Conservation (phyloP, 331 rosid genomes). For the Cydonia oblonga region DNA sequence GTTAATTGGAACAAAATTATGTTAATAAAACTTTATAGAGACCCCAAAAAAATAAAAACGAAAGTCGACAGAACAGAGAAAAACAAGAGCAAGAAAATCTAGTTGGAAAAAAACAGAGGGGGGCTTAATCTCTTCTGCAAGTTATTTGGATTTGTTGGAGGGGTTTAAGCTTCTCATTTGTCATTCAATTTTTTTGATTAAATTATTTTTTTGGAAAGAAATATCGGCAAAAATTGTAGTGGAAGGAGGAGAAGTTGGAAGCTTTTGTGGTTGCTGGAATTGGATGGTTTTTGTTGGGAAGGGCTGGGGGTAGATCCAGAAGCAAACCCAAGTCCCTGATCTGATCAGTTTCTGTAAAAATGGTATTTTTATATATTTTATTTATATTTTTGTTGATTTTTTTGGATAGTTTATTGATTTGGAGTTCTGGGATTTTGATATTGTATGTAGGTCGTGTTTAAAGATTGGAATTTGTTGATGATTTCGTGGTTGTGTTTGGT, state of each 20-base stretch:
- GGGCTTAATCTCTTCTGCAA: constrained; percentile 49
- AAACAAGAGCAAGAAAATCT: not conserved
- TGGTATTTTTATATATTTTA: constrained; percentile 54
- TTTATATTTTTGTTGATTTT: not conserved
- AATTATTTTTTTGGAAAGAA: not conserved
- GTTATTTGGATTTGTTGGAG: constrained; percentile 29
- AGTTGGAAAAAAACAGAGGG: constrained; percentile 17
- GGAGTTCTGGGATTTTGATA: constrained; percentile 12
- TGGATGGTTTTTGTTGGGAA: constrained; percentile 25
- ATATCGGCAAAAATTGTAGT: constrained; percentile 10
- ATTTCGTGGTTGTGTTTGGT: constrained; percentile 12
- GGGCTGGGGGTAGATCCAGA: constrained; percentile 43
- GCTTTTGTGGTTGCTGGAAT: constrained; percentile 15
- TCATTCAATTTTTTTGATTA: not conserved
- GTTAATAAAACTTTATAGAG: not conserved
- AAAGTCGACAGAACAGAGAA: constrained; percentile 20
- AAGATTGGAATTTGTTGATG: not conserved
- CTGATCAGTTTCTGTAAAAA: constrained; percentile 36
- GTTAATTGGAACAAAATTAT: constrained; percentile 6
- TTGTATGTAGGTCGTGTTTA: not conserved
- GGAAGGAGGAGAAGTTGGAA: constrained; percentile 19
- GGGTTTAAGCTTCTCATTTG: constrained; percentile 38
- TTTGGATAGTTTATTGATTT: constrained; percentile 4
- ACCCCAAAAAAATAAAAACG: not conserved
- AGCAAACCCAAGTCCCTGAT: constrained; percentile 44